Percentiles rank a stretch among this genome's conserved stretches.
Evolutionary conservation across 495 filamentous ascomycete species (phyloP).

Genomic region (Penicillium diatomitis): DNA sequence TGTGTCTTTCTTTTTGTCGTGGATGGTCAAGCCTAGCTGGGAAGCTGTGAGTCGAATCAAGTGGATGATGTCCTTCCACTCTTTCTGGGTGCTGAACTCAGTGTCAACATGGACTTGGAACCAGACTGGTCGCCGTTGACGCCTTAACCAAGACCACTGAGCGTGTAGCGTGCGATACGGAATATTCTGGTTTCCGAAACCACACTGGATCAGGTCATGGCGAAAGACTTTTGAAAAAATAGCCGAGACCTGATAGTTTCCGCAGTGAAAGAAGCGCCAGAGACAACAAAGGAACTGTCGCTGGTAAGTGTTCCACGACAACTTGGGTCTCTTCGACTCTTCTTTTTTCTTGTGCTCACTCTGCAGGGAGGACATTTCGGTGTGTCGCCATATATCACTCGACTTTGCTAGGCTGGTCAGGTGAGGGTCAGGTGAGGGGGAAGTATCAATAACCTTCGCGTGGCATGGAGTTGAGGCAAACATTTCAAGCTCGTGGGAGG

Average conservation of each 20-base stretch:
- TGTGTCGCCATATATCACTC: no score
- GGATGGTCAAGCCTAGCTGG: slow-evolving; percentile 3
- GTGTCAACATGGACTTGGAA: slow-evolving; percentile 14
- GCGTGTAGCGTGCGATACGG: slow-evolving; percentile 2
- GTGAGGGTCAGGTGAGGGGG: no score
- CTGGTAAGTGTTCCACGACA: slow-evolving; percentile 15
- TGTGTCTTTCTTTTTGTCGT: slow-evolving; percentile 1
- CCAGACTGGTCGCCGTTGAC: slow-evolving; percentile 11
- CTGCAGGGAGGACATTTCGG: no score
- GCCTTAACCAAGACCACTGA: slow-evolving; percentile 19
- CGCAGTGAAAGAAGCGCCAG: slow-evolving; percentile 16
- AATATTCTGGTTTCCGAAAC: slow-evolving; percentile 6
- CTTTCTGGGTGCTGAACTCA: slow-evolving; percentile 8
- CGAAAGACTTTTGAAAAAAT: slow-evolving; percentile 21
- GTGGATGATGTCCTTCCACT: slow-evolving; percentile 11
- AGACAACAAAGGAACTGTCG: slow-evolving; percentile 21
- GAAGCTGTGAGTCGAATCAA: slow-evolving; percentile 12
- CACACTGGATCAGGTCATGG: slow-evolving; percentile 9
- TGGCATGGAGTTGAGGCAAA: no score
- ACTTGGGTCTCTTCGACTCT: neutral
- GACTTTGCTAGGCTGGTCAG: no score
- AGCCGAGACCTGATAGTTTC: neutral
- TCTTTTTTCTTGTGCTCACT: neutral
- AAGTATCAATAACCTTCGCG: no score
- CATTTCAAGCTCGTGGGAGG: no score